phyloP scores from a whole-genome alignment of 1,284 basidiomycete genomes.

The Coriolopsis trogii region DNA sequence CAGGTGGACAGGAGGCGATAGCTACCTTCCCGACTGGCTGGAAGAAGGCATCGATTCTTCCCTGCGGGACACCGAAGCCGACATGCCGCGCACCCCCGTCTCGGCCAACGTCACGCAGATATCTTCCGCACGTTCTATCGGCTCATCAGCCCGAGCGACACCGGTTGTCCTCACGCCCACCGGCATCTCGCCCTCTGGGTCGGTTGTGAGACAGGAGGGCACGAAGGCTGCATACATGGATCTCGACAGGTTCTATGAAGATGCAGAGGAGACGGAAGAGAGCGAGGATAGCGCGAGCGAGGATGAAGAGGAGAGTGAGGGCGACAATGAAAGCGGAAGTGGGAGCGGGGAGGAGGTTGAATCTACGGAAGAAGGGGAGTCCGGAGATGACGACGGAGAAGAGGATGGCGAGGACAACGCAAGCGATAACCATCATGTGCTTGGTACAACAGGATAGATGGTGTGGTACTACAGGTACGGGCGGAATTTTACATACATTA shows the following conservation, averaged over 20 bases:
- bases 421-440: slow-evolving; percentile 22
- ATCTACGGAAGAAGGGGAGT: slow-evolving; percentile 33
- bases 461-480: slow-evolving; percentile 9
- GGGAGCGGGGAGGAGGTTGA: slow-evolving; percentile 19
- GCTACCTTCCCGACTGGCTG: slow-evolving; percentile 41
- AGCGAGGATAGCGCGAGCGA: slow-evolving; percentile 33
- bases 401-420: slow-evolving; percentile 27
- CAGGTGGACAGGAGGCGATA: slow-evolving; percentile 42
- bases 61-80: slow-evolving; percentile 56
- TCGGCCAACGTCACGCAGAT: slow-evolving; percentile 22
- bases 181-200: slow-evolving; percentile 44
- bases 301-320: slow-evolving; percentile 30
- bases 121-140: slow-evolving; percentile 26
- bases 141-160: slow-evolving; percentile 29
- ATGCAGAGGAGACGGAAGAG: slow-evolving; percentile 34
- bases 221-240: slow-evolving; percentile 55
- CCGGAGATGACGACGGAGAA: slow-evolving; percentile 36
- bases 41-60: slow-evolving; percentile 39
- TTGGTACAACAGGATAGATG: slow-evolving; percentile 23
- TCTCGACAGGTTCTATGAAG: slow-evolving; percentile 71
- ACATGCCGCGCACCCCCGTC: slow-evolving; percentile 38
- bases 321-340: slow-evolving; percentile 41
- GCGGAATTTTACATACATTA: not conserved
- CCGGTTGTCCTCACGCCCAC: slow-evolving; percentile 59
- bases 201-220: slow-evolving; percentile 39